These are phyloP conservation scores for Amoebophrya sp. DNA, from an alignment of 169 alveolate species.

Conservation along the genomic window DNA sequence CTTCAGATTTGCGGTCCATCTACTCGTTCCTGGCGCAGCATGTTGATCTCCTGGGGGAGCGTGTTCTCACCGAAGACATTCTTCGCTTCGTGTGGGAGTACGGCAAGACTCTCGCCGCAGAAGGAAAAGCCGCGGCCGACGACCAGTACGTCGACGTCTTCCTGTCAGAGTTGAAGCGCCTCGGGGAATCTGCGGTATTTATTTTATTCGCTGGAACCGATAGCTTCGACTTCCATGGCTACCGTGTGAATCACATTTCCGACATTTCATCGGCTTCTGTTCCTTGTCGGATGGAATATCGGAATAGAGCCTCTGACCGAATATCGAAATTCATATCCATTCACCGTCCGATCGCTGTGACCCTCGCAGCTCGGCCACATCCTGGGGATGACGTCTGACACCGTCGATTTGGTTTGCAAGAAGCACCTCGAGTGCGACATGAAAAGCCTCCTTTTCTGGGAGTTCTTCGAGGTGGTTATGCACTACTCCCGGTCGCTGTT, in stretches of 20 bases:
- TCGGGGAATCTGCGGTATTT: background rate
- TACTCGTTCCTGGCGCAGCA: slow-evolving; percentile 21
- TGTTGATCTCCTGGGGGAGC: background rate
- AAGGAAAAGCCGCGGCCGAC: background rate
- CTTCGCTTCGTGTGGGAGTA: background rate
- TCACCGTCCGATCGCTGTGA: too few relatives aligned
- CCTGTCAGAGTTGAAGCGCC: background rate
- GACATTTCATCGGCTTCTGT: background rate
- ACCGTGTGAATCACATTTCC: too few relatives aligned
- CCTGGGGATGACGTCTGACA: background rate
- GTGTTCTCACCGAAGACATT: background rate
- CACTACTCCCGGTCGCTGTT: background rate
- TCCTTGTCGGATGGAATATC: background rate
- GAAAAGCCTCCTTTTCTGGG: background rate
- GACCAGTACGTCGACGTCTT: background rate
- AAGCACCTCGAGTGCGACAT: background rate
- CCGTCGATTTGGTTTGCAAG: background rate
- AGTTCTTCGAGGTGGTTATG: background rate
- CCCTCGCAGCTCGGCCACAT: background rate
- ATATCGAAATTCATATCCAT: background rate
- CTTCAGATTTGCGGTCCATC: slow-evolving; percentile 25
- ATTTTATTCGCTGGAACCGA: too few relatives aligned
- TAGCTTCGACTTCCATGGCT: too few relatives aligned
- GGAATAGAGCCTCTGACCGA: background rate
- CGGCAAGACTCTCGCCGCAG: background rate